These are phyloP conservation scores for Fusarium graminum DNA, from an alignment of 2,329 filamentous ascomycete species.

Conservation along the genomic window DNA sequence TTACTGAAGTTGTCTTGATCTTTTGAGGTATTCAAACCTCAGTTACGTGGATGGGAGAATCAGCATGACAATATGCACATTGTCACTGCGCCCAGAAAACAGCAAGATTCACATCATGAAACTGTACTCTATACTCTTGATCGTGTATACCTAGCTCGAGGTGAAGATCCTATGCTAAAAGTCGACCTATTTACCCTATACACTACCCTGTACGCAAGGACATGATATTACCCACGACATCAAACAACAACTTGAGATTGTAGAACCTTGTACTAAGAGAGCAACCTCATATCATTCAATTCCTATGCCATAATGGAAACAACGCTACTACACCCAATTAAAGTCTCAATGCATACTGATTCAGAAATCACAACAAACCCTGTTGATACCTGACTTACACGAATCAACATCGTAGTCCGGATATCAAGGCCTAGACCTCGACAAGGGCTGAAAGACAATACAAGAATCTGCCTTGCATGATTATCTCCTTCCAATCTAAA, in stretches of 20 bases:
- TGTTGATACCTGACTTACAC: background rate
- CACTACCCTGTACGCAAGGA: no score
- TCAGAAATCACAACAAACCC: background rate
- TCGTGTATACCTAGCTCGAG: background rate
- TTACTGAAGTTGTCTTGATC: no score
- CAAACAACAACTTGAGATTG: background rate
- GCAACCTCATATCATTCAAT: background rate
- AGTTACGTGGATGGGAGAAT: background rate
- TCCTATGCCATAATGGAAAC: background rate
- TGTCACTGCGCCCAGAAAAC: rapidly evolving
- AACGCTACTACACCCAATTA: background rate
- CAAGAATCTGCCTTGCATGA: background rate
- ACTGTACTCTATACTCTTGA: background rate
- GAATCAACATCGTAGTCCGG: background rate
- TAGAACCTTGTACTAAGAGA: background rate
- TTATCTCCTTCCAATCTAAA: background rate
- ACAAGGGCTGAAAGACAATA: background rate
- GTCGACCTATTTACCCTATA: background rate
- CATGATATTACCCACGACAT: background rate
- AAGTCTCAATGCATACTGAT: background rate
- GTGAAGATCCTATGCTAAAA: background rate
- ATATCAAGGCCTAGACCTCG: background rate
- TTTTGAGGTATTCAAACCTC: background rate
- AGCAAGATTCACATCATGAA: background rate
- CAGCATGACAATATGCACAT: background rate